Percentiles rank a stretch among this genome's conserved stretches.
phyloP scores from a whole-genome alignment of 257 asterid genomes.

The Paulownia fortunei region DNA sequence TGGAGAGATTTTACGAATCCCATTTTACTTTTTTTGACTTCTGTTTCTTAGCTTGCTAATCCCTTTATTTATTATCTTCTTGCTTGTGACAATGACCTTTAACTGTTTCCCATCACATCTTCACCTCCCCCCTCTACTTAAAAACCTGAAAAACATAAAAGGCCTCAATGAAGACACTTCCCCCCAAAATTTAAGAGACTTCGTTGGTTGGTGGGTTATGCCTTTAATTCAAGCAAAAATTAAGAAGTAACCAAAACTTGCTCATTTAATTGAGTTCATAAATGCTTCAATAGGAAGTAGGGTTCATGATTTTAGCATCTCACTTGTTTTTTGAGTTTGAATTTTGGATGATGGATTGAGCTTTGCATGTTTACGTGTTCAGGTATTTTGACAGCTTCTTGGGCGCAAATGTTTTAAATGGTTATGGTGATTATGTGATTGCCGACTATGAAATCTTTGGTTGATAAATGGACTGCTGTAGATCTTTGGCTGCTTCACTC shows the following conservation, averaged over 20 bases:
- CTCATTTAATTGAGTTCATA: background rate
- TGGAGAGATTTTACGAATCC: background rate
- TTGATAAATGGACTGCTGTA: slow-evolving; percentile 90
- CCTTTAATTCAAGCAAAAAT: background rate
- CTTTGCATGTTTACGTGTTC: slow-evolving; percentile 71
- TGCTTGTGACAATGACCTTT: background rate
- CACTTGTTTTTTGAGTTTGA: slow-evolving; percentile 39
- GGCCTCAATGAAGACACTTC: background rate
- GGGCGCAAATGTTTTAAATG: slow-evolving; percentile 96
- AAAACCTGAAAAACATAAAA: background rate
- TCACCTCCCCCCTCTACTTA: no score
- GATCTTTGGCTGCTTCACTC: slow-evolving; percentile 96
- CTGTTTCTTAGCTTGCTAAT: background rate
- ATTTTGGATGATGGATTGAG: slow-evolving; percentile 57
- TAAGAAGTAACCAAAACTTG: background rate
- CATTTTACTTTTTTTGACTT: background rate
- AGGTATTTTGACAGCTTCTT: slow-evolving; percentile 97
- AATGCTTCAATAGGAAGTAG: background rate
- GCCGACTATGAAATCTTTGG: slow-evolving; percentile 91
- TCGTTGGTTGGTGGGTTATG: background rate
- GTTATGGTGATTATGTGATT: slow-evolving; percentile 93
- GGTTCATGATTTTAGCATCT: slow-evolving; percentile 15
- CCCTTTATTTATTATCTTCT: background rate
- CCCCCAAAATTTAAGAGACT: background rate
- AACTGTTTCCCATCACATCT: background rate